These are phyloP conservation scores for Nitzschia sp. DNA, from an alignment of 108 stramenopile genomes.

Conservation along the genomic window DNA sequence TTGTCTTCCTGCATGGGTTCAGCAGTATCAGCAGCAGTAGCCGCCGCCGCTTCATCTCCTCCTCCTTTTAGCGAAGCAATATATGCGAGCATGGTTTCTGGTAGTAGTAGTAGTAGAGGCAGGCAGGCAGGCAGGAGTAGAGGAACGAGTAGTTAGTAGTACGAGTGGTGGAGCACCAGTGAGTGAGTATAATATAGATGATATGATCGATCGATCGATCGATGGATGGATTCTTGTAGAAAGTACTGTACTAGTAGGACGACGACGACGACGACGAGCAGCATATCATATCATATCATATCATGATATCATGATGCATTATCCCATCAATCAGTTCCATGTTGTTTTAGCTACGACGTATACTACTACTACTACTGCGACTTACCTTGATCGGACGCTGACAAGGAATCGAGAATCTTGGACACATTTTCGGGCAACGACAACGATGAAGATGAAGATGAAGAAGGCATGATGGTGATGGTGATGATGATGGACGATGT, in stretches of 20 bases:
- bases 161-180: no score
- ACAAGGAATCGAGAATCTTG: constrained; percentile 3
- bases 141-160: no score
- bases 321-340: neutral
- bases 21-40: neutral
- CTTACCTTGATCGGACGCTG: neutral
- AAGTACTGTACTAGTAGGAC: no score
- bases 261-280: no score
- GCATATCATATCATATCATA: neutral
- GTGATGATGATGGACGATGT: constrained; percentile 34
- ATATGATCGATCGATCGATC: no score
- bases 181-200: no score
- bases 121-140: no score
- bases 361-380: no score
- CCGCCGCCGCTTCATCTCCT: neutral
- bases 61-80: neutral
- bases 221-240: no score
- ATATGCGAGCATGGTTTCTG: neutral
- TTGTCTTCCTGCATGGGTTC: neutral
- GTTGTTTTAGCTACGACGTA: no score
- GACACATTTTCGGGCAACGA: neutral
- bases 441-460: neutral
- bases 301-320: neutral
- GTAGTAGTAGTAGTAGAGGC: no score
- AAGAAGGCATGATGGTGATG: constrained; percentile 21